phyloP scores from a whole-genome alignment of 2,329 filamentous ascomycete species.

The Nemania sp. region DNA sequence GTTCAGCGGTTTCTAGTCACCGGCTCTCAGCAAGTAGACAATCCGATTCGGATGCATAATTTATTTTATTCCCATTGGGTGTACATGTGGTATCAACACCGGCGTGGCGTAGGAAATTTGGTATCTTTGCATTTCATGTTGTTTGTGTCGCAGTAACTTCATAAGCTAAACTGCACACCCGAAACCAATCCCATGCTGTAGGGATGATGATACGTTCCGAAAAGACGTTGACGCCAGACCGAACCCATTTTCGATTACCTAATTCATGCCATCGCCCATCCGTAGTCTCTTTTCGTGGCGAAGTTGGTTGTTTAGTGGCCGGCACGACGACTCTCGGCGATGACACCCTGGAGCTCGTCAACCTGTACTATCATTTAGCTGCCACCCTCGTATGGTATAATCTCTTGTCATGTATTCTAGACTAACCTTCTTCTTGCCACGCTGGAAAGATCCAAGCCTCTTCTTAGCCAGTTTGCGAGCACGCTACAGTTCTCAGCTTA shows the following conservation, averaged over 20 bases:
- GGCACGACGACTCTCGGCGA: constrained; percentile 84
- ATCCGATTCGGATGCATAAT: background rate
- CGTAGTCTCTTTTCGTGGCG: constrained; percentile 8
- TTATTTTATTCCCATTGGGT: constrained; percentile 11
- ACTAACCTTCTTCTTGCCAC: constrained; percentile 95
- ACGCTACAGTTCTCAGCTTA: constrained; percentile 51
- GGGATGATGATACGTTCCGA: constrained; percentile 31
- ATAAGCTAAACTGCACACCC: constrained; percentile 22
- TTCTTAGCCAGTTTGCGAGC: constrained; percentile 99
- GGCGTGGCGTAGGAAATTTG: constrained; percentile 25
- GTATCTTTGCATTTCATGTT: constrained; percentile 31
- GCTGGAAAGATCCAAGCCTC: constrained; percentile 98
- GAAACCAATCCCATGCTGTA: constrained; percentile 24
- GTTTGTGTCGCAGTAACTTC: constrained; percentile 32
- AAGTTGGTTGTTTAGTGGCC: constrained; percentile 56
- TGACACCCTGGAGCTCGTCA: constrained; percentile 97
- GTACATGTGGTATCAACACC: constrained; percentile 15
- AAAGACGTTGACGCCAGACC: constrained; percentile 37
- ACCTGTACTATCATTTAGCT: constrained; percentile 19
- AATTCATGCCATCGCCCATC: constrained; percentile 24
- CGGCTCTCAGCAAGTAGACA: background rate
- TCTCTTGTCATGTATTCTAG: background rate
- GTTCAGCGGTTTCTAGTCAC: background rate
- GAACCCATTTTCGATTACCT: constrained; percentile 28
- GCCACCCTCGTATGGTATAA: too few species aligned